Conservation (phyloP, 2,329 filamentous ascomycete species). For the Penicillium sp. region DNA sequence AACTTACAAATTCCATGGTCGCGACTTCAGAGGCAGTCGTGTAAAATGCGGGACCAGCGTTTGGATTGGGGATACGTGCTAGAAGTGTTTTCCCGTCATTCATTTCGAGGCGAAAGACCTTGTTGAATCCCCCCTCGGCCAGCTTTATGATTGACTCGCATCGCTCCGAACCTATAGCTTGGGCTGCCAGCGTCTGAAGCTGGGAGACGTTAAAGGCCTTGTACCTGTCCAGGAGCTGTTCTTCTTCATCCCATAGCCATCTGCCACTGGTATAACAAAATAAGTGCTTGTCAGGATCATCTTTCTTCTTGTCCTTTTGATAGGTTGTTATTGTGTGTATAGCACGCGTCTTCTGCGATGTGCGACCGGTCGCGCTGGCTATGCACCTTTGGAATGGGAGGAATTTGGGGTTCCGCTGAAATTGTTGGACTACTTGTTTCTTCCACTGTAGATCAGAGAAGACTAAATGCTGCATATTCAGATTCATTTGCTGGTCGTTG, state of each 20-base stretch:
- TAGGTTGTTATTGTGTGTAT: no score
- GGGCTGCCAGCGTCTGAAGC: slow-evolving; percentile 36
- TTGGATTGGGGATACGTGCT: slow-evolving; percentile 25
- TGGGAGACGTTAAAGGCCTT: slow-evolving; percentile 35
- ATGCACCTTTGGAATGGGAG: no score
- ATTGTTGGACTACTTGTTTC: no score
- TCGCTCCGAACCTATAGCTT: slow-evolving; percentile 25
- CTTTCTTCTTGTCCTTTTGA: no score
- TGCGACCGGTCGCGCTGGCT: no score
- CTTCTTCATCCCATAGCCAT: slow-evolving; percentile 40
- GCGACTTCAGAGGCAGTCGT: slow-evolving; percentile 28
- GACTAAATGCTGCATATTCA: no score
- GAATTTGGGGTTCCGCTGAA: no score
- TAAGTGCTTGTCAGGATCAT: slow-evolving; percentile 17
- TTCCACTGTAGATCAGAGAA: no score
- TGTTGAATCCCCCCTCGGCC: slow-evolving; percentile 41
- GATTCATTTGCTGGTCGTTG: no score
- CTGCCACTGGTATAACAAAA: slow-evolving; percentile 36
- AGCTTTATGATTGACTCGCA: slow-evolving; percentile 41
- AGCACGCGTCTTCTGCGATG: no score
- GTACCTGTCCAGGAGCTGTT: slow-evolving; percentile 34
- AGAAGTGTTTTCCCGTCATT: slow-evolving; percentile 25
- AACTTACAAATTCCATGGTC: slow-evolving; percentile 28
- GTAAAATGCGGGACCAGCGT: slow-evolving; percentile 22
- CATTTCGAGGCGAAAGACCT: no score